phyloP scores from a whole-genome alignment of 2,329 filamentous ascomycete species.

The Talaromyces pinophilus region DNA sequence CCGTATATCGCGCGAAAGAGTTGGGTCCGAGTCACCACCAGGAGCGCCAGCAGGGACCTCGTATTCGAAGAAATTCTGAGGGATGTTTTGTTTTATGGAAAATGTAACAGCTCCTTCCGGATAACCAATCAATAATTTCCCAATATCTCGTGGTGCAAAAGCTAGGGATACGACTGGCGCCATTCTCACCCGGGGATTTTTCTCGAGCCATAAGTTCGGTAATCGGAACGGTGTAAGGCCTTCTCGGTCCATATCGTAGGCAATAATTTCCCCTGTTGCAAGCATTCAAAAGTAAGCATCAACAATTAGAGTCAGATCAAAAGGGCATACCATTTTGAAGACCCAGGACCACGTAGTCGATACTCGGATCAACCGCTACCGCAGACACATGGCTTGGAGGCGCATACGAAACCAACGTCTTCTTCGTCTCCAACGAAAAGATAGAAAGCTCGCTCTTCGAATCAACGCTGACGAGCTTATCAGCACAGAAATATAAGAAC shows the following conservation, averaged over 20 bases:
- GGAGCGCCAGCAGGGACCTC: constrained; percentile 77
- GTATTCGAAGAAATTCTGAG: constrained; percentile 80
- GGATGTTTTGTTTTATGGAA: constrained; percentile 87
- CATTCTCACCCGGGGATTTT: constrained; percentile 66
- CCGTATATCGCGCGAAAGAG: constrained; percentile 62
- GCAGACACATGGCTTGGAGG: constrained; percentile 74
- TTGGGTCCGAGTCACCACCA: constrained; percentile 70
- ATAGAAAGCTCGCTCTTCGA: constrained; percentile 80
- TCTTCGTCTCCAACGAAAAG: constrained; percentile 74
- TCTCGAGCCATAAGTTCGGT: constrained; percentile 81
- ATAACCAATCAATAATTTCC: constrained; percentile 89
- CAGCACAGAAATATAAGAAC: constrained; percentile 78
- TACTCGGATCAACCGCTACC: constrained; percentile 78
- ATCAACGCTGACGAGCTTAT: constrained; percentile 82
- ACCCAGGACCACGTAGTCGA: constrained; percentile 91
- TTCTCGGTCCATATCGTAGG: constrained; percentile 89
- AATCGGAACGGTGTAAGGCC: constrained; percentile 75
- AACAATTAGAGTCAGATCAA: background rate
- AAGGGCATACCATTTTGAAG: constrained; percentile 62
- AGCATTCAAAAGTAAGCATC: background rate
- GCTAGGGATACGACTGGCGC: constrained; percentile 73
- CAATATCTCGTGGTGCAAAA: constrained; percentile 88
- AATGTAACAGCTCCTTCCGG: constrained; percentile 83
- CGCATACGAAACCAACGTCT: constrained; percentile 67
- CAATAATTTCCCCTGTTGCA: constrained; percentile 69